These are phyloP conservation scores for Backusella liffmaniae DNA, from an alignment of 192 early-diverging fungal genomes.

Conservation along the genomic window DNA sequence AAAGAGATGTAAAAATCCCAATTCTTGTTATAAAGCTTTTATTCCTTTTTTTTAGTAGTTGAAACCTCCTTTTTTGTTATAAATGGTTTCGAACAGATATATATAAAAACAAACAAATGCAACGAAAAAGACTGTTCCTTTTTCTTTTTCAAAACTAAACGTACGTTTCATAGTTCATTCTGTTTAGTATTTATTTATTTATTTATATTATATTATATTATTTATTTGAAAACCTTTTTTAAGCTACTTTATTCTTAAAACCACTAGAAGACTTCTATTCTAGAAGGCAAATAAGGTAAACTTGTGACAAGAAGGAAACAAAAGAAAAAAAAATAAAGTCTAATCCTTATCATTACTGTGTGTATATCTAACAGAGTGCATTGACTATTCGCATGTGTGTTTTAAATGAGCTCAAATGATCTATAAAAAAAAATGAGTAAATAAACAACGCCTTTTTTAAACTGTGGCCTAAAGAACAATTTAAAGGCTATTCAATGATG, in stretches of 20 bases:
- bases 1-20: background rate
- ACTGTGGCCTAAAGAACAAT: too few species aligned
- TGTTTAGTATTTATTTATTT: background rate
- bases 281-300: background rate
- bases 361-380: background rate
- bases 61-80: background rate
- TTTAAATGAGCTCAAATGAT: constrained; percentile 5
- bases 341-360: background rate
- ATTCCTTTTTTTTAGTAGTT: background rate
- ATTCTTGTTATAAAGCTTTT: background rate
- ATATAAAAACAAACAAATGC: background rate
- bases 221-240: background rate
- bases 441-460: background rate
- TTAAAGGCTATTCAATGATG: too few species aligned
- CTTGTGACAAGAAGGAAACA: background rate
- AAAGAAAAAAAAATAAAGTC: background rate
- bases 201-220: background rate
- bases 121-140: background rate
- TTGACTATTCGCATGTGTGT: background rate
- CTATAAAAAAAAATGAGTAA: background rate
- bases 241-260: background rate
- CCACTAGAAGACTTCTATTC: background rate
- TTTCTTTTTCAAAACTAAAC: background rate
- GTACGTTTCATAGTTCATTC: background rate
- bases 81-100: background rate